Base-by-base conservation (phyloP, 2,329 filamentous ascomycete genomes). In the Alternaria triticina region DNA sequence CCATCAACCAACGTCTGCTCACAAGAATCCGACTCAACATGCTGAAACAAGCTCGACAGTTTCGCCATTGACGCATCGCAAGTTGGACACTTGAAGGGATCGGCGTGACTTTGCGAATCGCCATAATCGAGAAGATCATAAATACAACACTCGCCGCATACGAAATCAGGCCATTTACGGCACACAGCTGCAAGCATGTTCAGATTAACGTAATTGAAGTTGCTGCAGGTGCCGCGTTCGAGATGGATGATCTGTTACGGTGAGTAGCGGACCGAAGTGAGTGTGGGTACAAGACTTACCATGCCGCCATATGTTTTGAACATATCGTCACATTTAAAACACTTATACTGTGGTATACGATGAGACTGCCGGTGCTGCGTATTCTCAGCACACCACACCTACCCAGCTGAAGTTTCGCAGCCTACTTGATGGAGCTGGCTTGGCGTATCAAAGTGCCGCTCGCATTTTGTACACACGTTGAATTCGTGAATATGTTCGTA, bases 21-120 rank as follows among this genome's bases (percentile, higher is more conserved):
- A 40, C 59, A 65, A 5, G 62, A 30, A 25, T 33, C 12, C 10
- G 62, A 58, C 45, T 65, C 62, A 1, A 61, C n/a, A 43, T 64
- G 62, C 54, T 64, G 62, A 13, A 64, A 58, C 27, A 61, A 40
- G 23, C 62, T 55, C 2, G 62, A 64, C 12, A 64, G 58, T n/a
- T 58, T 58, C 7, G 43, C 2, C 10, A 64, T 22, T 2, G 20
- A 3, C 7, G 23, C 28, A 15, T 50, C 47, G 17, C 61, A 64
- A 5, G 36, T 54, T 12, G 57, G 57, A 8, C 57, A 64, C 5
- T 17, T 43, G 23, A 43, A 57, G 10, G 45, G 55, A n/a, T n/a
- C 6, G 11, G 11, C 33, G 2, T 30, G 6, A 17, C n/a, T n/a
- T 7, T 5, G 7, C 8, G 8, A n/a, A 43, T 20, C 13, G 12